Conservation (phyloP, 495 filamentous ascomycete species). For the Parathielavia hyrcaniae region DNA sequence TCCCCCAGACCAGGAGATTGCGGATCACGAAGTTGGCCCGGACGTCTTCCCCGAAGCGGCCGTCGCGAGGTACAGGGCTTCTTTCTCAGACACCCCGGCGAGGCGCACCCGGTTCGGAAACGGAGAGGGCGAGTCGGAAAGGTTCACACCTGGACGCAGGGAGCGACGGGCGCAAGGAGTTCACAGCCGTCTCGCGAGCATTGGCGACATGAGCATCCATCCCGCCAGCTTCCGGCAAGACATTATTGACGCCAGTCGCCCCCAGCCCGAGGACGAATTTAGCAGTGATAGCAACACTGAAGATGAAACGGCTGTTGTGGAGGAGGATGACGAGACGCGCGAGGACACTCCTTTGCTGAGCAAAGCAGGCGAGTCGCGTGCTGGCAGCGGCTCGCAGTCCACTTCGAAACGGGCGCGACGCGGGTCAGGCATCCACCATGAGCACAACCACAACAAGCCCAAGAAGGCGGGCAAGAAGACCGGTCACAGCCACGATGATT, state of each 20-base stretch:
- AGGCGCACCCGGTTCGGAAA: constrained; percentile 35
- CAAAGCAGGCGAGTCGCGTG: constrained; percentile 12
- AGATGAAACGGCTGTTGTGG: constrained; percentile 36
- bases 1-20: constrained; percentile 13
- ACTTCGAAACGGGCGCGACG: constrained; percentile 29
- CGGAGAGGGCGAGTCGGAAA: constrained; percentile 3
- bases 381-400: constrained; percentile 25
- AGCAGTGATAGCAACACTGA: constrained; percentile 46
- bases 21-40: constrained; percentile 33
- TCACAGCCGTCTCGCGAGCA: constrained; percentile 47
- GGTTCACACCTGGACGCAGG: constrained; percentile 28
- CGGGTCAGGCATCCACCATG: constrained; percentile 46
- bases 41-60: constrained; percentile 44
- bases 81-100: constrained; percentile 25
- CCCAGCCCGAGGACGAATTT: constrained; percentile 44
- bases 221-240: constrained; percentile 87
- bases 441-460: constrained; percentile 78
- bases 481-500: constrained; percentile 73
- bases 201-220: constrained; percentile 74
- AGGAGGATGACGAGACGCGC: constrained; percentile 25
- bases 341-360: constrained; percentile 46
- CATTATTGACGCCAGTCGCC: constrained; percentile 69
- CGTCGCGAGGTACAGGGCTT: constrained; percentile 27
- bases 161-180: constrained; percentile 51
- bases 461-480: constrained; percentile 57